Base-by-base conservation (phyloP, 129 eudicot genomes). In the Deinandra increscens region DNA sequence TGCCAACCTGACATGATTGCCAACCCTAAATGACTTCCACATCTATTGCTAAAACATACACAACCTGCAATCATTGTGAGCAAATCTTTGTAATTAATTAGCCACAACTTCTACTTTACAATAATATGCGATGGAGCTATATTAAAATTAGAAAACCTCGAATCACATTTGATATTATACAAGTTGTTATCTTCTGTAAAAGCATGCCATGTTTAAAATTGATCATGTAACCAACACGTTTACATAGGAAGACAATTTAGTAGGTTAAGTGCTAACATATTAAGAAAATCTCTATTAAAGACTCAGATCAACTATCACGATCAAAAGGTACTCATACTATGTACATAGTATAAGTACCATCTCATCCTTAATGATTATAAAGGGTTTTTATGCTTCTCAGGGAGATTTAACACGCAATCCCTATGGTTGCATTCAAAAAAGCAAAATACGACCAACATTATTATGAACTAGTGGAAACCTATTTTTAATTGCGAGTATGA, bases 401-500 rank as follows among this genome's bases (percentile, higher is more conserved):
- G 31, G 1, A 26, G 31, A 6, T 13, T 58, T 58, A 59, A 31
- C 64, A 59, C 41, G 13, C 6, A 11, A 59, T 58, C 37, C 29
- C 64, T 29, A 31, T 13, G 39, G 5, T 58, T 58, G 39, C 18
- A 58, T 58, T 12, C 34, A 42, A 31, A 33, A 33, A 34, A 60
- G 37, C 36, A 60, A 17, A 26, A 60, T 18, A 60, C 61, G n/a
- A 46, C 23, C n/a, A 17, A 58, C 37, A 44, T 45, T n/a, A 31
- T 6, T 44, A 58, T 42, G 29, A 43, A 60, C 23, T 33, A 72
- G 58, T 45, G 50, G 43, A 33, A 19, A 11, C 60, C 4, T 15
- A 9, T 33, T 62, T 48, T 7, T 15, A 45, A 36, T 59, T 3
- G 19, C 26, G 56, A 54, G 54, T 49, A 58, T 66, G 67, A 66